phyloP scores from a whole-genome alignment of 306 rosid genomes.

The Cicer pinnatifidum region DNA sequence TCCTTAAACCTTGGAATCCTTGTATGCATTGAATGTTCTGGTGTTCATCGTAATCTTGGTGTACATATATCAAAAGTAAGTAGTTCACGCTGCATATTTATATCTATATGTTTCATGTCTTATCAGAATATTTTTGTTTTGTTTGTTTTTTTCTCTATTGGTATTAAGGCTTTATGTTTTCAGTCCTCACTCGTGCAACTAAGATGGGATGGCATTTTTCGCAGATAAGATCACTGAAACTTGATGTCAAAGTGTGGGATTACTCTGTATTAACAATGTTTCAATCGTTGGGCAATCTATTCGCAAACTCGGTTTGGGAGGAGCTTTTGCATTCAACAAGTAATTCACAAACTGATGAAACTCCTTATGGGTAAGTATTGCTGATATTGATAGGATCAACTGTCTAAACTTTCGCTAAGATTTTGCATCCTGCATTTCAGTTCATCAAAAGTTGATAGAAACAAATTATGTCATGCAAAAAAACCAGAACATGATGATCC shows the following conservation, averaged over 20 bases:
- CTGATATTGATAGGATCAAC: slow-evolving; percentile 14
- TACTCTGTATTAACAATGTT: slow-evolving; percentile 65
- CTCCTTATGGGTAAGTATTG: slow-evolving; percentile 53
- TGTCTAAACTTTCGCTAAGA: slow-evolving; percentile 40
- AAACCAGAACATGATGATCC: slow-evolving; percentile 66
- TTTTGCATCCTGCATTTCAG: slow-evolving; percentile 50
- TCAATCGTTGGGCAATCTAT: slow-evolving; percentile 74
- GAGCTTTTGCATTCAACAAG: slow-evolving; percentile 60
- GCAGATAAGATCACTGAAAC: slow-evolving; percentile 83
- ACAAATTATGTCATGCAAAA: slow-evolving; percentile 49
- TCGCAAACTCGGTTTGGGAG: slow-evolving; percentile 82
- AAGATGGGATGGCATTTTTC: slow-evolving; percentile 22
- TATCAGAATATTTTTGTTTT: slow-evolving; percentile 17
- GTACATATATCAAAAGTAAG: slow-evolving; percentile 85
- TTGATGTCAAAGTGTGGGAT: slow-evolving; percentile 89
- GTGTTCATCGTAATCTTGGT: slow-evolving; percentile 88
- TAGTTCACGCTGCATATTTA: slow-evolving; percentile 20
- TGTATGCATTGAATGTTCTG: slow-evolving; percentile 85
- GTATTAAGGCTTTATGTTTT: slow-evolving; percentile 20
- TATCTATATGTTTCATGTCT: slow-evolving; percentile 8
- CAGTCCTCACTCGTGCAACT: slow-evolving; percentile 28
- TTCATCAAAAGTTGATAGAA: slow-evolving; percentile 49
- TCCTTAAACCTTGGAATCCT: slow-evolving; percentile 86
- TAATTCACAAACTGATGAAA: slow-evolving; percentile 48
- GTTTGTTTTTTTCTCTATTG: not conserved